A percentile compares a stretch with the other conserved stretches of the same genome.
Evolutionary conservation across 1,139 yeast species (phyloP).

Genomic region (Magnusiomyces suaveolens): DNA sequence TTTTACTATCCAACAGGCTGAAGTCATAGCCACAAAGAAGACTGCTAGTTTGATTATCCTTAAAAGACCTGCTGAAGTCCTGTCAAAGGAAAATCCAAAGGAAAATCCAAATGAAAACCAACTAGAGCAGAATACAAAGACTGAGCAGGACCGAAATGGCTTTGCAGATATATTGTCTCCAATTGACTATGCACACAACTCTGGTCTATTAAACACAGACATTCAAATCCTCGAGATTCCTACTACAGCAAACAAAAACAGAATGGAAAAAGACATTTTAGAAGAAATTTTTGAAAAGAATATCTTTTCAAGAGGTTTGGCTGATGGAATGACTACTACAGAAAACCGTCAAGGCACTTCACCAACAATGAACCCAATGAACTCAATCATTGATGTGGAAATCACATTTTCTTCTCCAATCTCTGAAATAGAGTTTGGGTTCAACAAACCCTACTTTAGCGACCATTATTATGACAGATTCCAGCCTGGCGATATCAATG

Average conservation of each 20-base stretch:
- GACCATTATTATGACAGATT: background rate
- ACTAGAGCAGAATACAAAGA: too few relatives aligned
- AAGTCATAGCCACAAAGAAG: background rate
- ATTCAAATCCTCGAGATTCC: background rate
- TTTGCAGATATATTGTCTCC: background rate
- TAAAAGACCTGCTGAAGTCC: too few relatives aligned
- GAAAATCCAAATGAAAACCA: too few relatives aligned
- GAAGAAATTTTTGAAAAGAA: background rate
- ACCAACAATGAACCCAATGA: background rate
- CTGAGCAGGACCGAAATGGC: background rate
- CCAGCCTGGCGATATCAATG: background rate
- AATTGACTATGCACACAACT: background rate
- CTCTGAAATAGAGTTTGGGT: background rate
- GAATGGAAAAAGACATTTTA: background rate
- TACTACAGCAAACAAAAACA: background rate
- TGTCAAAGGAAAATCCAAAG: too few relatives aligned
- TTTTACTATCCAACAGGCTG: background rate
- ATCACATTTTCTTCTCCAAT: background rate
- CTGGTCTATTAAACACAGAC: background rate
- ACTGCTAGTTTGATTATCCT: too few relatives aligned
- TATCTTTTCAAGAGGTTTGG: background rate
- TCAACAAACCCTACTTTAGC: background rate
- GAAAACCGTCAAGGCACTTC: background rate
- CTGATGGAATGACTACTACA: background rate
- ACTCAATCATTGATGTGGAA: background rate